Evolutionary conservation across 2,329 filamentous ascomycete species (phyloP), one percentile per base, ranked within the genome.

Genomic region (Diaporthe nobilis): DNA sequence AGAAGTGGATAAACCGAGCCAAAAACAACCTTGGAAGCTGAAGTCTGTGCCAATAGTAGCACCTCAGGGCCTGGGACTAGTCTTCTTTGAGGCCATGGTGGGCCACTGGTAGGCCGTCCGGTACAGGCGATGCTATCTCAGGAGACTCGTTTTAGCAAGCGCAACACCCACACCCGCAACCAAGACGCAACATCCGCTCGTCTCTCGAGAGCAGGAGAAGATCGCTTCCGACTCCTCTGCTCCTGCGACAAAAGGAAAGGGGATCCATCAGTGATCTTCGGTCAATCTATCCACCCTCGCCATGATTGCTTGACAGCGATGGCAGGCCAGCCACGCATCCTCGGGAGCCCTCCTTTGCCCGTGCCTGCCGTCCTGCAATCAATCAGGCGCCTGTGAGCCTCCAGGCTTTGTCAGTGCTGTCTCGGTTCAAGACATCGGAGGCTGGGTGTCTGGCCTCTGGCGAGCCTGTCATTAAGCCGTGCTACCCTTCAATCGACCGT

Each of bases 351-450:
- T 70, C 47, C 65, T 42, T 51, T n/a, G 49, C 31, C 65, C n/a
- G 61, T 49, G 17, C 44, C 61, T 65, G 42, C 61, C 42, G 42
- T 70, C 31, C 65, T 70, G 65, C 65, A 68, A 39, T 51, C 63
- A 68, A 51, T 39, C 65, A 53, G 31, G 31, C 39, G 15, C 49
- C 65, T 70, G 15, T 34, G 47, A 37, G 65, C 47, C 65, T 55
- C 13, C 42, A 47, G 28, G 61, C 61, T 65, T 70, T 70, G 65
- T 55, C 65, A 53, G 34, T 42, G n/a, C 65, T 70, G 65, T 70
- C 65, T 70, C 65, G 65, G 49, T 53, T 49, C 49, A 70, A 70
- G 65, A 70, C 65, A 70, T 70, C 47, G 49, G 65, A 70, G 65
- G 65, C 49, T 55, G 58, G 58, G 57, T 73, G 58, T 61, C 51